phyloP scores from a whole-genome alignment of 1,284 basidiomycete genomes.

The Ustilago esculenta region DNA sequence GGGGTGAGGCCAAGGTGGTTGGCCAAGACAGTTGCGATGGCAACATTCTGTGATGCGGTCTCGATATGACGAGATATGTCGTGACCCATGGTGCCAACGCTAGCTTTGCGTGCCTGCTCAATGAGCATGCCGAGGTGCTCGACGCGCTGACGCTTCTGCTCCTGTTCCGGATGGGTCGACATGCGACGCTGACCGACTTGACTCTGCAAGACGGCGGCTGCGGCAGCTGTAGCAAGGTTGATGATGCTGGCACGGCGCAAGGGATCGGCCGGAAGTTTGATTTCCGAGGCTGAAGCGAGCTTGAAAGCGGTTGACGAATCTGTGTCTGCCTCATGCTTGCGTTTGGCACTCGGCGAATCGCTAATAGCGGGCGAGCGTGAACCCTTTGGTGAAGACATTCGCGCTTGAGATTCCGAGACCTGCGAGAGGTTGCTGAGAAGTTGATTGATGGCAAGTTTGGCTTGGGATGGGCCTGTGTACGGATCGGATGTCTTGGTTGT shows the following conservation, averaged over 20 bases:
- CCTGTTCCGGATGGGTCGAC: constrained; percentile 29
- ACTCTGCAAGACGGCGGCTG: constrained; percentile 40
- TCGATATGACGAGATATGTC: constrained; percentile 25
- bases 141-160: constrained; percentile 46
- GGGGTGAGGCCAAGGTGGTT: constrained; percentile 35
- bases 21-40: constrained; percentile 36
- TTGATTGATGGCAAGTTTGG: constrained; percentile 31
- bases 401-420: constrained; percentile 7
- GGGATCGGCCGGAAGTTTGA: constrained; percentile 33
- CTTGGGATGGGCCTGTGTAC: constrained; percentile 4
- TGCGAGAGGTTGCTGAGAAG: constrained; percentile 32
- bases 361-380: constrained; percentile 11
- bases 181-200: constrained; percentile 30
- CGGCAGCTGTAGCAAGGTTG: constrained; percentile 43
- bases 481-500: constrained; percentile 1
- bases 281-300: constrained; percentile 25
- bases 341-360: constrained; percentile 22
- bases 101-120: constrained; percentile 46
- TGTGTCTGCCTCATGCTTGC: constrained; percentile 29
- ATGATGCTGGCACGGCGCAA: constrained; percentile 46
- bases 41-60: constrained; percentile 28
- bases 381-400: constrained; percentile 25
- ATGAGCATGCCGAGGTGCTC: constrained; percentile 42
- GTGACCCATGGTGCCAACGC: constrained; percentile 23
- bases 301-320: constrained; percentile 13